Conservation (phyloP, 768 basidiomycete genomes). For the Leccinum broughii region DNA sequence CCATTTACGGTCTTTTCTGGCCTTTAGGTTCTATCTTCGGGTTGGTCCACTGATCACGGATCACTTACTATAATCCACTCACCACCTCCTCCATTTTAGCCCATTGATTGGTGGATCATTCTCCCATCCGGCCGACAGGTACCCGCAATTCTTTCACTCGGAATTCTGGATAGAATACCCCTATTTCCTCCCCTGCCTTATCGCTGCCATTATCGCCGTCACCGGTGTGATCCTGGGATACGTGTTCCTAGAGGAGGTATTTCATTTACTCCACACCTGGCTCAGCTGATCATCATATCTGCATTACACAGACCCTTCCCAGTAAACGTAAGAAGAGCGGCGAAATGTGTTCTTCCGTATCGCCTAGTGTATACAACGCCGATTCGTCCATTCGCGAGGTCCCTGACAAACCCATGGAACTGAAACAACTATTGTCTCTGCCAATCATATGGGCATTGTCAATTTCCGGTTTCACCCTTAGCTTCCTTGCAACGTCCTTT, state of each 20-base stretch:
- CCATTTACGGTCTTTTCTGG: conserved; percentile 62
- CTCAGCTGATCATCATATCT: conserved; percentile 9
- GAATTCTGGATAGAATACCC: conserved; percentile 50
- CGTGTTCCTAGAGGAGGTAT: conserved; percentile 57
- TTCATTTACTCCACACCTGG: not conserved
- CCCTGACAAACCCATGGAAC: conserved; percentile 28
- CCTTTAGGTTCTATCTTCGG: conserved; percentile 60
- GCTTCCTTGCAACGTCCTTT: conserved; percentile 57
- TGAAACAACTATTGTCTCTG: conserved; percentile 44
- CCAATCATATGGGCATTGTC: conserved; percentile 56
- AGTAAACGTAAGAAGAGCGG: conserved; percentile 37
- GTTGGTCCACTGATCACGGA: conserved; percentile 33
- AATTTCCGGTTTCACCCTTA: conserved; percentile 51
- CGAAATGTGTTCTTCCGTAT: conserved; percentile 23
- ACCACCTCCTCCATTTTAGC: conserved; percentile 32
- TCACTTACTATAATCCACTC: not conserved
- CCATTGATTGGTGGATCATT: conserved; percentile 64
- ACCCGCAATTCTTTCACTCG: conserved; percentile 43
- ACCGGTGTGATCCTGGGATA: conserved; percentile 45
- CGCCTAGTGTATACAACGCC: conserved; percentile 3
- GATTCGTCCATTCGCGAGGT: conserved; percentile 4
- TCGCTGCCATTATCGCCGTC: conserved; percentile 45
- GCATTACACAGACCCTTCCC: conserved; percentile 43
- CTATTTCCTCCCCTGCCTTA: conserved; percentile 62
- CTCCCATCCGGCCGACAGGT: conserved; percentile 55